Evolutionary conservation across 2,329 filamentous ascomycete genomes (phyloP), one percentile per base, ranked within the genome.

Genomic region (Beauveria medogensis): DNA sequence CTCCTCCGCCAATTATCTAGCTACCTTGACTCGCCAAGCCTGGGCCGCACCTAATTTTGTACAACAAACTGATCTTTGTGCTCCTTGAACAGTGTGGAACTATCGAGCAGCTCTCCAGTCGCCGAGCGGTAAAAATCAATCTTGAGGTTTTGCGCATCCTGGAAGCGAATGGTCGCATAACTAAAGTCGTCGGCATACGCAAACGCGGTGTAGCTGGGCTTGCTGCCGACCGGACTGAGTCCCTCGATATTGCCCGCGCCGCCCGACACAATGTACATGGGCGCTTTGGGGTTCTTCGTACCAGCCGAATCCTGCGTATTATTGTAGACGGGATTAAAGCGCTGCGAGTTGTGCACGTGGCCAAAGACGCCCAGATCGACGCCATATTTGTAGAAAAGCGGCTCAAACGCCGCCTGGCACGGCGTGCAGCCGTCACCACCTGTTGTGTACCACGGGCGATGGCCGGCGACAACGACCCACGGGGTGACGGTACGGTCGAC

Each of bases 301-400:
- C 75, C 76, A 0, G 67, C 69, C 0, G 73, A 63, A 59, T 79
- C 76, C 0, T 68, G 68, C 0, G 66, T 68, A 63, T 67, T 66
- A 62, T 76, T 72, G 68, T 69, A 69, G 2, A 73, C 68, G 28
- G 72, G 79, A 67, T 73, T 63, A 64, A 83, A 81, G 1, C 82
- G 77, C 71, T 85, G 81, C 28, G 79, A 78, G 70, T 82, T 83
- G 69, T 85, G 82, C 16, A 82, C 79, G 66, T 85, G 82, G 2
- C 82, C 82, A 64, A 83, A 82, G 7, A 85, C 72, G 28, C 70
- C 81, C 5, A 84, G 69, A 64, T 85, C 82, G 22, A 85, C 82
- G 30, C 81, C 81, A 67, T 84, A 82, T 56, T 76, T 74, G 70
- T 82, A 81, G 7, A 85, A 69, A 3, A 84, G 67, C 0, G 72